phyloP scores from a whole-genome alignment of 139 green algal species.

The Picochlorum sp. region DNA sequence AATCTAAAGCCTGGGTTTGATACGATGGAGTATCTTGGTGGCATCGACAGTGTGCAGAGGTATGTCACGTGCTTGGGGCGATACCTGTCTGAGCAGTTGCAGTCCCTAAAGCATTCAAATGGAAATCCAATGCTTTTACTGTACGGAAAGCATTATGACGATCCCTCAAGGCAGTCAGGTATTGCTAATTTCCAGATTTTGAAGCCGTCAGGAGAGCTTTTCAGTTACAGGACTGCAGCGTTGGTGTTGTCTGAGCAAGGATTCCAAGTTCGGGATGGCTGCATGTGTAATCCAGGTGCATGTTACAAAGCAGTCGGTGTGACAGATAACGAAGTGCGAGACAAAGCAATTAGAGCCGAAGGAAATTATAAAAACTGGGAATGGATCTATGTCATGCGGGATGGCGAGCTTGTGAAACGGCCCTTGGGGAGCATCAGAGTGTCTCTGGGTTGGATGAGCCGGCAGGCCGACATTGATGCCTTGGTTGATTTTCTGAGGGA shows the following conservation, averaged over 20 bases:
- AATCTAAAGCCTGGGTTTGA: slow-evolving; percentile 41
- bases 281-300: slow-evolving; percentile 89
- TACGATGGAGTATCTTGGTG: slow-evolving; percentile 31
- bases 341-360: not conserved
- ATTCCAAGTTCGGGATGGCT: slow-evolving; percentile 70
- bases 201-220: slow-evolving; percentile 49
- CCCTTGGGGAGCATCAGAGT: slow-evolving; percentile 65
- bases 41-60: not conserved
- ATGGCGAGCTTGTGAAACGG: slow-evolving; percentile 1
- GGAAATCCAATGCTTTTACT: slow-evolving; percentile 40
- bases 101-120: slow-evolving; percentile 51
- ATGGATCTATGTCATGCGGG: slow-evolving; percentile 61
- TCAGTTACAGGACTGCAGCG: slow-evolving; percentile 60
- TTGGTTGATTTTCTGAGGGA: slow-evolving; percentile 13
- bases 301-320: slow-evolving; percentile 44
- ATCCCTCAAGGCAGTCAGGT: not conserved
- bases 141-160: slow-evolving; percentile 39
- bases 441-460: slow-evolving; percentile 69
- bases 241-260: slow-evolving; percentile 53
- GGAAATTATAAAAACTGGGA: slow-evolving; percentile 80
- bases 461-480: slow-evolving; percentile 51
- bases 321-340: not conserved
- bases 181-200: slow-evolving; percentile 80
- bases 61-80: slow-evolving; percentile 1
- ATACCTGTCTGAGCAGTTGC: slow-evolving; percentile 37